phyloP scores from a whole-genome alignment of 306 rosid genomes.

The Urtica urens region DNA sequence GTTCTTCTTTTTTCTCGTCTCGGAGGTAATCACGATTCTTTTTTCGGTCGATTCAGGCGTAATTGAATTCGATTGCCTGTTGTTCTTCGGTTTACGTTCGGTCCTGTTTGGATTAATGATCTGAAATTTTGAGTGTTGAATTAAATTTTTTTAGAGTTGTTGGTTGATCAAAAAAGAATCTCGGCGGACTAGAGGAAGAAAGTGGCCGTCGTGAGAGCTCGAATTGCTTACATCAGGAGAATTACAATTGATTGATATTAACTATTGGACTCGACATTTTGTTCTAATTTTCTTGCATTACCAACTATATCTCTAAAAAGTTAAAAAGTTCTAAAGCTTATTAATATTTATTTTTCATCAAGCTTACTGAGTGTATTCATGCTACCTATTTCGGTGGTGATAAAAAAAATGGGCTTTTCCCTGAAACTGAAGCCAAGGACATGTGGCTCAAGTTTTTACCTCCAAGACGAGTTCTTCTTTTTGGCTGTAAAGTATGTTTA shows the following conservation, averaged over 20 bases:
- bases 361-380: slow-evolving; percentile 44
- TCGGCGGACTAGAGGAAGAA: slow-evolving; percentile 85
- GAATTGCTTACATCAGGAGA: too few relatives aligned
- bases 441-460: slow-evolving; percentile 76
- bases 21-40: slow-evolving; percentile 39
- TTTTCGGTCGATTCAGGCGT: neutral
- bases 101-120: neutral
- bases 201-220: slow-evolving; percentile 53
- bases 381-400: slow-evolving; percentile 97
- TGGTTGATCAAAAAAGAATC: slow-evolving; percentile 81
- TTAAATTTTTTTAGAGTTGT: slow-evolving; percentile 52
- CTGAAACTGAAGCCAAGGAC: slow-evolving; percentile 81
- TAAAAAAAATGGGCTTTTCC: slow-evolving; percentile 66
- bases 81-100: neutral
- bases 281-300: too few relatives aligned
- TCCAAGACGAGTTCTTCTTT: slow-evolving; percentile 77
- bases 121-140: slow-evolving; percentile 10
- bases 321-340: too few relatives aligned
- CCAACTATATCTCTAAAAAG: too few relatives aligned
- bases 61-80: neutral
- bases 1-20: slow-evolving; percentile 96
- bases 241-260: too few relatives aligned
- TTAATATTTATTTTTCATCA: too few relatives aligned
- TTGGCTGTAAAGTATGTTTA: slow-evolving; percentile 71
- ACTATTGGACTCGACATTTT: too few relatives aligned